Evolutionary conservation across 768 basidiomycete genomes (phyloP), one percentile per base, ranked within the genome.

Genomic region (Naganishia vaughanmartiniae): DNA sequence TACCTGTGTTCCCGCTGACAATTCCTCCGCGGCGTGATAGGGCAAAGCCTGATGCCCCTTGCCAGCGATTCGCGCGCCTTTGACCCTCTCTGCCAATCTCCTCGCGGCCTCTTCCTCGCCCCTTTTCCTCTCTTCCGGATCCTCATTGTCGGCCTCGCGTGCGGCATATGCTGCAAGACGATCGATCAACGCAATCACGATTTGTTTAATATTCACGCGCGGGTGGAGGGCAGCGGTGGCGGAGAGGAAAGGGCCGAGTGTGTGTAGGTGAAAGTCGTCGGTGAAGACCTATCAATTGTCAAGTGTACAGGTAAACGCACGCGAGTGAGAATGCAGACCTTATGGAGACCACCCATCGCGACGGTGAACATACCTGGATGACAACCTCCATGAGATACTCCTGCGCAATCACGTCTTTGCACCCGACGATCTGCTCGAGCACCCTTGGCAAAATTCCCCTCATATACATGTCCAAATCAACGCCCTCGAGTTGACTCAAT

Each of bases 301-400:
- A 31, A 30, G 66, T 31, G 33, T 34, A 56, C 39, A 54, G 39
- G 33, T 28, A 36, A 42, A 4, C 24, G 34, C 28, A 12, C 34
- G 21, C 28, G 14, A 19, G 21, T 46, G 42, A 28, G 24, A 51
- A 26, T 21, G 14, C n/a, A 15, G 4, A 46, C 46, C 46, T 15
- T 5, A 15, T 19, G 31, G 28, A 39, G 6, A 34, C 9, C 6
- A 14, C 17, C n/a, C n/a, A n/a, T 39, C 30, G 34, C 21, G 4
- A 65, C 31, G 0, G 17, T 51, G 48, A 51, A 77, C 86, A 42
- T 70, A 90, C 92, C 85, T 99, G 96, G 74, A 99, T 99, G 72
- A 99, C 93, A 12, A 98, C 96, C 81, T 99, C 96, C 96, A 98
- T 98, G 55, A 98, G 81, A 81, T 99, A 99, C 79, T 98, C 96